Base-by-base conservation (phyloP, 2,329 filamentous ascomycete species). In the Hymenoscyphus fructigenus region DNA sequence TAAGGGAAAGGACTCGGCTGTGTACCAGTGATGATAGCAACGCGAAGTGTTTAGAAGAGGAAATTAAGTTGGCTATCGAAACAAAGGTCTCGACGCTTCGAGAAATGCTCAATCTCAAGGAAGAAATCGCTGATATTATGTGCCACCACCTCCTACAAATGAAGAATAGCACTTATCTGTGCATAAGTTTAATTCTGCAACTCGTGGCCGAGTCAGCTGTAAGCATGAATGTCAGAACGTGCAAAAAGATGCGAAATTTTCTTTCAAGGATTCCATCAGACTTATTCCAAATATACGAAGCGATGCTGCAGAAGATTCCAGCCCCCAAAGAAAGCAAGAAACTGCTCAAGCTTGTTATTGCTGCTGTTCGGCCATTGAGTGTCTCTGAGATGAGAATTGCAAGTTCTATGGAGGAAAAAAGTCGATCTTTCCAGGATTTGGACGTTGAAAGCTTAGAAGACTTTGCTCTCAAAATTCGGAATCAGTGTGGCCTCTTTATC, bases 401-500 rank as follows among this genome's bases (percentile, higher is more conserved):
- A 17, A 12, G 59, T 26, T 34, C n/a, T n/a, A 63, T 63, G 1
- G 28, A 23, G 38, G 56, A 59, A 9, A 15, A 53, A 5, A 20
- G 50, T 2, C 10, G 26, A 3, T n/a, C 53, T 10, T 53, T 38
- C 38, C 53, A 55, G 3, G 36, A 68, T 9, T 38, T 69, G 14
- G 64, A 68, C 7, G 58, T 74, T 1, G 38, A 70, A 59, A 44
- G 62, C 5, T 64, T 68, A 26, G 23, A 66, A 0, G 60, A 65
- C 4, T 70, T 75, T 36, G 34, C 61, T 17, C 9, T 63, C 2
- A 67, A 50, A 6, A 63, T 79, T 14, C 65, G 74, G 41, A 59
- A 75, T 5, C 64, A 76, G n/a, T 80, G 77, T 61, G 77, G 76
- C 0, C 72, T 79, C 5, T 78, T 80, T 59, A 68, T 80, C 1